phyloP scores from a whole-genome alignment of 2,329 filamentous ascomycete genomes.

The Arthroderma sp. region DNA sequence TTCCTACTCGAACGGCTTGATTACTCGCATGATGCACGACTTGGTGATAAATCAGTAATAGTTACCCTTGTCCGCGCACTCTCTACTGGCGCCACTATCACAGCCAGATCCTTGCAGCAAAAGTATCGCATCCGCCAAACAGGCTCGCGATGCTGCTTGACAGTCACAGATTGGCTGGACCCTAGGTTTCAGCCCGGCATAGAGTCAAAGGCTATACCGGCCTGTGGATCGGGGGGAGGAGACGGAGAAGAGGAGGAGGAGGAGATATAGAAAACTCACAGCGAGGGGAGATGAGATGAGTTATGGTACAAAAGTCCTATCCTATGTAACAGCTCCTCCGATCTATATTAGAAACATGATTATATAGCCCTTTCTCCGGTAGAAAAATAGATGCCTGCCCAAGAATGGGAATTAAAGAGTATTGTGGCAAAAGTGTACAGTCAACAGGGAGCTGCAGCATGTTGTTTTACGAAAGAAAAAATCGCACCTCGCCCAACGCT shows the following conservation, averaged over 20 bases:
- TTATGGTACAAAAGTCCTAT: not conserved
- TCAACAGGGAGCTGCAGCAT: not conserved
- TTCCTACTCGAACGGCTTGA: not conserved
- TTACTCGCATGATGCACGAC: not conserved
- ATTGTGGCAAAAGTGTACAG: not conserved
- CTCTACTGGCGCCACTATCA: slow-evolving; percentile 1
- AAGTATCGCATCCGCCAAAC: not conserved
- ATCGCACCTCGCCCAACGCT: slow-evolving; percentile 26
- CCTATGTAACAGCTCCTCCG: not conserved
- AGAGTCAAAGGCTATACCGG: not conserved
- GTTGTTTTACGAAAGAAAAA: not conserved
- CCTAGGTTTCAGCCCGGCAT: not conserved
- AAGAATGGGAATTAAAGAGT: not conserved
- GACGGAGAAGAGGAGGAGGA: too few relatives aligned
- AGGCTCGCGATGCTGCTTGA: not conserved
- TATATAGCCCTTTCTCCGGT: not conserved
- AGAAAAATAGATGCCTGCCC: not conserved
- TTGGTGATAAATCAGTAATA: not conserved
- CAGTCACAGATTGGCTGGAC: not conserved
- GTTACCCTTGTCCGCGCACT: not conserved
- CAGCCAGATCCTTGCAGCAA: not conserved
- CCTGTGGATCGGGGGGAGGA: not conserved
- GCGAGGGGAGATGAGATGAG: not conserved
- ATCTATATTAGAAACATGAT: not conserved
- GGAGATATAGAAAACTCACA: not conserved